Conservation (phyloP, 1,284 basidiomycete genomes). For the Porogramme epimiltina region DNA sequence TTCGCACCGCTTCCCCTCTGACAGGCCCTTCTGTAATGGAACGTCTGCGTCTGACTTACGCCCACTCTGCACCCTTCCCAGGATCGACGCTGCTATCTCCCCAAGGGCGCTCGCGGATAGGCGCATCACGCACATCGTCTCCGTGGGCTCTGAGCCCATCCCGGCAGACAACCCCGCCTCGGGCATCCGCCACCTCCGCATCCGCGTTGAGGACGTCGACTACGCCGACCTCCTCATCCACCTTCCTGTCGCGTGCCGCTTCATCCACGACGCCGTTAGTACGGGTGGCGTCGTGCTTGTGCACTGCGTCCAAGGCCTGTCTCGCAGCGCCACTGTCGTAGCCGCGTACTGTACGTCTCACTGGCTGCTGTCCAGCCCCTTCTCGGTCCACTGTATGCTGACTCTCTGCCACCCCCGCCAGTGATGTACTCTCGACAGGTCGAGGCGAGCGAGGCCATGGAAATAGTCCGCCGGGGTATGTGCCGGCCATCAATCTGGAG, state of each 20-base stretch:
- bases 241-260: conserved; percentile 75
- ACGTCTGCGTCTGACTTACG: neutral
- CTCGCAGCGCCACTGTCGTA: conserved; percentile 80
- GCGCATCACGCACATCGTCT: conserved; percentile 75
- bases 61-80: conserved; percentile 34
- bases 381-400: neutral
- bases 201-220: conserved; percentile 79
- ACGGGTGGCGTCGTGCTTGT: conserved; percentile 78
- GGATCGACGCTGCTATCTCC: conserved; percentile 71
- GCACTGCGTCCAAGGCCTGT: conserved; percentile 83
- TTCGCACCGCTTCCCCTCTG: conserved; percentile 26
- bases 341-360: conserved; percentile 73
- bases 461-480: conserved; percentile 62
- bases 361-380: neutral
- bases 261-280: conserved; percentile 75
- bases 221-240: conserved; percentile 82
- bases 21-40: conserved; percentile 21
- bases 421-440: conserved; percentile 75
- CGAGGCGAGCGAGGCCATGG: conserved; percentile 59
- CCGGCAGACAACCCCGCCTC: conserved; percentile 75
- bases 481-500: neutral
- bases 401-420: conserved; percentile 27
- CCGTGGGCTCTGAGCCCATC: conserved; percentile 71
- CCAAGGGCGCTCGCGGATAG: conserved; percentile 74
- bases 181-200: conserved; percentile 69